These are phyloP conservation scores for Tetracentron sinense DNA, from an alignment of 164 flowering plant species.

Conservation along the genomic window DNA sequence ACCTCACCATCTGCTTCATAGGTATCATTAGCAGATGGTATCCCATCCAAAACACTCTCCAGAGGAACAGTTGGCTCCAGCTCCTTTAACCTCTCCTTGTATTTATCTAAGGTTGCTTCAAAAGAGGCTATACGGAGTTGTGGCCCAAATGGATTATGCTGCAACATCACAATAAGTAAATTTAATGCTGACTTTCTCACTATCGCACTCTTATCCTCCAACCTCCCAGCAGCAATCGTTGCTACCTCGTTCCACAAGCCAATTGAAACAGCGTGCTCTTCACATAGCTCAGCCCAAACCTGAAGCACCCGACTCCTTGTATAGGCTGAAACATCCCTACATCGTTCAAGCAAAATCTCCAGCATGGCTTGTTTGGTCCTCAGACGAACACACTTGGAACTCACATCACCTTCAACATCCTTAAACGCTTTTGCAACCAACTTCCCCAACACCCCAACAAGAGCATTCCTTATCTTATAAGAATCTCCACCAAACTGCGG, in stretches of 20 bases:
- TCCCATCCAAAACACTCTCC: constrained; percentile 37
- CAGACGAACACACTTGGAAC: constrained; percentile 69
- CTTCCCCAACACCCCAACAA: constrained; percentile 87
- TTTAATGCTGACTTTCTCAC: constrained; percentile 91
- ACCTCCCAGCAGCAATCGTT: constrained; percentile 79
- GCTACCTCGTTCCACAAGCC: constrained; percentile 98
- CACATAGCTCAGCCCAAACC: constrained; percentile 97
- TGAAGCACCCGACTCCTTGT: constrained; percentile 96
- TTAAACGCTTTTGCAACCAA: constrained; percentile 75
- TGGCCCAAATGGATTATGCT: constrained; percentile 98
- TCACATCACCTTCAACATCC: constrained; percentile 78
- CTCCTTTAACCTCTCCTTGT: constrained; percentile 63
- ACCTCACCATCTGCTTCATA: constrained; percentile 45
- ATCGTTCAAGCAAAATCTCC: constrained; percentile 86
- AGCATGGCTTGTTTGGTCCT: constrained; percentile 95
- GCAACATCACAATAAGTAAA: constrained; percentile 86
- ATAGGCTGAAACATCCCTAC: constrained; percentile 93
- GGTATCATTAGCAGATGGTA: constrained; percentile 33
- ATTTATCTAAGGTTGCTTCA: constrained; percentile 84
- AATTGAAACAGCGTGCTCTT: constrained; percentile 84
- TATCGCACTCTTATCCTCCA: constrained; percentile 95
- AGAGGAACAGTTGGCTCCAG: constrained; percentile 44
- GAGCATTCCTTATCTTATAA: constrained; percentile 93
- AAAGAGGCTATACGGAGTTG: constrained; percentile 82
- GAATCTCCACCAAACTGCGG: constrained; percentile 99